A percentile compares a stretch with the other conserved stretches of the same genome.
These are phyloP conservation scores for Coemansia sp. DNA, from an alignment of 192 early-diverging fungal genomes.

Conservation along the genomic window DNA sequence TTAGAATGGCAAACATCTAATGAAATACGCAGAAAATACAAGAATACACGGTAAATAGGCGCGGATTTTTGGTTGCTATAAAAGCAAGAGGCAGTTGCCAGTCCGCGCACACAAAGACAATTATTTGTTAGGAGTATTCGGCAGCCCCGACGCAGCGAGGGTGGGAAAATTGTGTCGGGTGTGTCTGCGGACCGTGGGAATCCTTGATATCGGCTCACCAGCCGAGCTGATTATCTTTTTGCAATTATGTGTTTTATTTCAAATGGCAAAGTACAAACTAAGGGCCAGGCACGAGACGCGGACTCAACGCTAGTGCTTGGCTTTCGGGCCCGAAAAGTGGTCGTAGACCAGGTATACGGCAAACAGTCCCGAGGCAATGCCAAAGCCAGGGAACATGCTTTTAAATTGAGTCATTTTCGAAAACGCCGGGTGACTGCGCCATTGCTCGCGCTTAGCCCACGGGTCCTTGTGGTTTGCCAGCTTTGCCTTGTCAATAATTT, in stretches of 20 bases:
- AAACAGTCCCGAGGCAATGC: constrained; percentile 74
- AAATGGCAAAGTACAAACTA: constrained; percentile 5
- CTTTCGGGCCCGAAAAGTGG: constrained; percentile 52
- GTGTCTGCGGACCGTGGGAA: constrained; percentile 3
- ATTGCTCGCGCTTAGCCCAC: constrained; percentile 72
- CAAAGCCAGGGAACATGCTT: constrained; percentile 75
- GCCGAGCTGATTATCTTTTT: too few relatives aligned
- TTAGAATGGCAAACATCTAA: not conserved
- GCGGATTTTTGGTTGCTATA: not conserved
- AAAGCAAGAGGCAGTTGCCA: not conserved
- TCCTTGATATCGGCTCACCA: not conserved
- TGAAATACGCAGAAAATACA: too few relatives aligned
- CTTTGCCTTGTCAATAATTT: constrained; percentile 46
- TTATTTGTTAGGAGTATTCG: not conserved
- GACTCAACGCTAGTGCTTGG: constrained; percentile 21
- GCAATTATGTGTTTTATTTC: too few relatives aligned
- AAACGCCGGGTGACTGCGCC: constrained; percentile 72
- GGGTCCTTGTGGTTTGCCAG: constrained; percentile 61
- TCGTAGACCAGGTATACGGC: constrained; percentile 70
- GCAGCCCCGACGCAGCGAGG: constrained; percentile 1
- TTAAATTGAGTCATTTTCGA: constrained; percentile 60
- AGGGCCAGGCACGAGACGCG: not conserved
- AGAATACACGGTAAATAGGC: too few relatives aligned
- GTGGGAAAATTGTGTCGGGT: constrained; percentile 4
- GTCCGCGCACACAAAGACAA: not conserved